Conservation (phyloP, 768 basidiomycete species). For the Amanita rimosa region DNA sequence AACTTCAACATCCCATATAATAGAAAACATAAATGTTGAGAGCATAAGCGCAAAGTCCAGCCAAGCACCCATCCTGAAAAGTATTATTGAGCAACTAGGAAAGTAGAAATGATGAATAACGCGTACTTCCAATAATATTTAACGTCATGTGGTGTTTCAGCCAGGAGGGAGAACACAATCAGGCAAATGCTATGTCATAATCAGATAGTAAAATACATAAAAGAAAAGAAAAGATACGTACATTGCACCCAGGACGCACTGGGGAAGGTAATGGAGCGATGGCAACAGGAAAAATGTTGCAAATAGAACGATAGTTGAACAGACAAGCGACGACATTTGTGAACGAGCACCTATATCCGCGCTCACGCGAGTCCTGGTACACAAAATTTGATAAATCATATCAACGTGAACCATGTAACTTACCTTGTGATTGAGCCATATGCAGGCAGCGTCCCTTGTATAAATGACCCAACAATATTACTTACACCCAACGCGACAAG, state of each 20-base stretch:
- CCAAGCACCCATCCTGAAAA: slow-evolving; percentile 78
- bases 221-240: slow-evolving; percentile 26
- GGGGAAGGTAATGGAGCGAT: slow-evolving; percentile 77
- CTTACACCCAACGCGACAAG: slow-evolving; percentile 85
- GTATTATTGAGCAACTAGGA: neutral
- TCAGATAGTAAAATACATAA: neutral
- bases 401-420: slow-evolving; percentile 9
- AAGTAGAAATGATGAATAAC: neutral
- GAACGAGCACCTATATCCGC: slow-evolving; percentile 82
- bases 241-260: slow-evolving; percentile 85
- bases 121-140: slow-evolving; percentile 72
- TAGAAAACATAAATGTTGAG: slow-evolving; percentile 79
- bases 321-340: slow-evolving; percentile 81
- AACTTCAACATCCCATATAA: slow-evolving; percentile 86
- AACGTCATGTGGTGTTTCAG: slow-evolving; percentile 82
- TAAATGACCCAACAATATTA: slow-evolving; percentile 68
- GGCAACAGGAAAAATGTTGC: slow-evolving; percentile 88
- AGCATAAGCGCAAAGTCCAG: slow-evolving; percentile 78
- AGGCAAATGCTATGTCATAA: slow-evolving; percentile 52
- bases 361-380: slow-evolving; percentile 70
- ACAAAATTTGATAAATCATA: neutral
- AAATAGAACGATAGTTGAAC: slow-evolving; percentile 62
- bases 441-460: slow-evolving; percentile 85
- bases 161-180: slow-evolving; percentile 75
- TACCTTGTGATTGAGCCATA: slow-evolving; percentile 90